Base-by-base conservation (phyloP, 345 rosid species). In the Lumnitzera racemosa region DNA sequence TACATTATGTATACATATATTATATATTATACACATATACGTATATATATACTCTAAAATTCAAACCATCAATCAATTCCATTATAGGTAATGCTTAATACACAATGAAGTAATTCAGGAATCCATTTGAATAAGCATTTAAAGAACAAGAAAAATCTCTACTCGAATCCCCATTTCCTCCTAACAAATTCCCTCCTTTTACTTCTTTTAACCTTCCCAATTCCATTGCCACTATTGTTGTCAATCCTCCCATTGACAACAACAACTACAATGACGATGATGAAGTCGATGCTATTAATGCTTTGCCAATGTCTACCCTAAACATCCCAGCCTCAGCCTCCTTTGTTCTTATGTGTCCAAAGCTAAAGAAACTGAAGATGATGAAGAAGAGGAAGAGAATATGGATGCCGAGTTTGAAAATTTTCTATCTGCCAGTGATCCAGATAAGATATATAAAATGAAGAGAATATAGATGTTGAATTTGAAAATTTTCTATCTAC, bases 381-480 rank as follows among this genome's bases (percentile, higher is more conserved):
- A 91, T 0, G 83, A 75, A 13, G 96, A 89, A 25, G 96, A 88
- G 66, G 99, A 90, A 66, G 96, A 94, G 59, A 90, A 84, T 48
- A 72, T 88, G 92, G 97, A 90, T 12, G 94, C 76, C 74, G 99
- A 90, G 67, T 80, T 90, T 6, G 65, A 79, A 1, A 95, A 90
- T 72, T 77, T 84, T 10, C 88, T 91, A 2, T 76, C 95, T 27
- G 79, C 74, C 55, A 73, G 82, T 20, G 99, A 88, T 66, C 96
- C 96, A 23, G 66, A 74, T 72, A 90, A 88, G 61, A 79, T 82
- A 92, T 96, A 81, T 53, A 90, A 79, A 74, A 95, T 90, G 99
- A 91, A 90, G 96, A 94, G 59, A 90, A 84, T 48, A 72, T 88
- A 90, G 97, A 90, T 12, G 94, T 77, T 76, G 99, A 90, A 66